These are phyloP conservation scores for Cruciata laevipes DNA, from an alignment of 257 asterid species.

Conservation along the genomic window DNA sequence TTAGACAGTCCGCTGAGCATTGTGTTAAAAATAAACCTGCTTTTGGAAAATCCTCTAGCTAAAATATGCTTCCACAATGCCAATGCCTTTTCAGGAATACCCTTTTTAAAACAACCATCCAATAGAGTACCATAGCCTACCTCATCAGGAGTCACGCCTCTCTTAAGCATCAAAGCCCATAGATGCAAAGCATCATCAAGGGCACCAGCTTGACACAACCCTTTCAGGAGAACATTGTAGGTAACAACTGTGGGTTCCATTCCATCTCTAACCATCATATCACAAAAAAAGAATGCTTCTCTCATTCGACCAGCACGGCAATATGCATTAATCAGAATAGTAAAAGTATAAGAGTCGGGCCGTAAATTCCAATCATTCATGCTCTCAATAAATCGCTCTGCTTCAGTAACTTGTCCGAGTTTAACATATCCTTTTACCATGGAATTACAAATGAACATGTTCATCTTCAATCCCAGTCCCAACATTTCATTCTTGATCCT, in stretches of 20 bases:
- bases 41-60: conserved; percentile 54
- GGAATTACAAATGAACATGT: conserved; percentile 57
- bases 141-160: conserved; percentile 64
- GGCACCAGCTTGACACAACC: conserved; percentile 50
- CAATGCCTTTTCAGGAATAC: conserved; percentile 44
- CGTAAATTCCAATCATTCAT: conserved; percentile 46
- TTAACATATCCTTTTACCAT: conserved; percentile 77
- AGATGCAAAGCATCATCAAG: conserved; percentile 64
- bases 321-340: conserved; percentile 63
- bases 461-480: conserved; percentile 54
- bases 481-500: conserved; percentile 67
- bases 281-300: conserved; percentile 57
- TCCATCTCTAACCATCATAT: conserved; percentile 56
- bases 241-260: conserved; percentile 53
- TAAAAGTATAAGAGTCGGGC: conserved; percentile 79
- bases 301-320: conserved; percentile 55
- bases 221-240: conserved; percentile 74
- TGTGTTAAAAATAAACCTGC: conserved; percentile 48
- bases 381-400: conserved; percentile 36
- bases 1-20: conserved; percentile 77
- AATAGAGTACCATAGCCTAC: conserved; percentile 65
- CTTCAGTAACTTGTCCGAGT: conserved; percentile 53
- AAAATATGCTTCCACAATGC: conserved; percentile 60
- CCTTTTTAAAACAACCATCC: conserved; percentile 52
- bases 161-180: conserved; percentile 66